A percentile compares a stretch with the other conserved stretches of the same genome.
These are phyloP conservation scores for Paradendryphiella salina DNA, from an alignment of 2,329 filamentous ascomycete genomes.

Conservation along the genomic window DNA sequence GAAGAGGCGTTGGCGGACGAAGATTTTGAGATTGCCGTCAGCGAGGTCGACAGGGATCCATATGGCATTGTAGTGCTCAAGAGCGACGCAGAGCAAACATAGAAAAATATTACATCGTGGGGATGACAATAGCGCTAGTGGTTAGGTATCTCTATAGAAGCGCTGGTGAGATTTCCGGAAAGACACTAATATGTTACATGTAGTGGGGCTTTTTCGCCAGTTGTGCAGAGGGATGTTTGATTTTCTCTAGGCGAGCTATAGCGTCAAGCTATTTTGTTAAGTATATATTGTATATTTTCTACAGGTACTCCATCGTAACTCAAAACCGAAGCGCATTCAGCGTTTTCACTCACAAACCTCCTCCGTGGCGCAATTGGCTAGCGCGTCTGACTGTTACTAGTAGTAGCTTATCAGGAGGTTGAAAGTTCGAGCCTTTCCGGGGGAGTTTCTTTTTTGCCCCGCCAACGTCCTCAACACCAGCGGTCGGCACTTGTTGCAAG, in stretches of 20 bases:
- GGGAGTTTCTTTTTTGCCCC: slow-evolving; percentile 26
- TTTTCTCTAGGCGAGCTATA: too few species aligned
- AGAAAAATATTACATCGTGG: not conserved
- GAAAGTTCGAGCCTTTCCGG: slow-evolving; percentile 36
- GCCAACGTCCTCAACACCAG: not conserved
- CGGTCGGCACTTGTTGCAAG: too few species aligned
- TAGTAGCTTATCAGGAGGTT: slow-evolving; percentile 26
- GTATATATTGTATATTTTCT: too few species aligned
- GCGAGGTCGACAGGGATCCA: slow-evolving; percentile 81
- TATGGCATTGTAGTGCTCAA: slow-evolving; percentile 66
- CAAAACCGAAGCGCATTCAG: slow-evolving; percentile 15
- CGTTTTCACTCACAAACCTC: slow-evolving; percentile 23
- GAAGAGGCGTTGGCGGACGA: slow-evolving; percentile 57
- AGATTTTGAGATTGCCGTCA: slow-evolving; percentile 69
- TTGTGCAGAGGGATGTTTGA: too few species aligned
- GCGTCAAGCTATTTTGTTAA: too few species aligned
- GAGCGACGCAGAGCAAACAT: slow-evolving; percentile 18
- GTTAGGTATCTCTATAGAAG: too few species aligned
- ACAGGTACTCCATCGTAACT: slow-evolving; percentile 13
- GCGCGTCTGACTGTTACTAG: slow-evolving; percentile 62
- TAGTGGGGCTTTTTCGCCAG: not conserved
- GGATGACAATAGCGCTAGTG: not conserved
- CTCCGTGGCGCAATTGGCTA: slow-evolving; percentile 57
- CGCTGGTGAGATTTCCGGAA: not conserved
- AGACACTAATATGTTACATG: not conserved